These are phyloP conservation scores for Fonsecaea multimorphosa DNA, from an alignment of 2,329 filamentous ascomycete species.

Conservation along the genomic window DNA sequence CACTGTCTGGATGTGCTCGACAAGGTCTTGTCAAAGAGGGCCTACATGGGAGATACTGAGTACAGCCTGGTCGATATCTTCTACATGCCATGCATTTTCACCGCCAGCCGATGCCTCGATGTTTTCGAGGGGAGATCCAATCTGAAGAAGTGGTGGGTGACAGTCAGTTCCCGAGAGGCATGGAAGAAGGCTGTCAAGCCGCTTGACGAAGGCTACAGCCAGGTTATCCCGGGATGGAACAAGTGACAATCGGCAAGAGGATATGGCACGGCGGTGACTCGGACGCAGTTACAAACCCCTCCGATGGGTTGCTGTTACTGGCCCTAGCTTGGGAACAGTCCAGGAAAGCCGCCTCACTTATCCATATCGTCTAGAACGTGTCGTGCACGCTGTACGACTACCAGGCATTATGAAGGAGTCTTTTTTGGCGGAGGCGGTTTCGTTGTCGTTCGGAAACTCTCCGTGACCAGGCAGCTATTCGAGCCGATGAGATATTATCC, in stretches of 20 bases:
- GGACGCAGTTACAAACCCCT: no score
- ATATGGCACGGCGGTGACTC: no score
- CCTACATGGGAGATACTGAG: slow-evolving; percentile 13
- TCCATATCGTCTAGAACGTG: no score
- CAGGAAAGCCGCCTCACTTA: no score
- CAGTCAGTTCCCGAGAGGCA: slow-evolving; percentile 8
- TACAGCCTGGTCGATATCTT: slow-evolving; percentile 17
- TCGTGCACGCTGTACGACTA: no score
- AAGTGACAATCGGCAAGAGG: neutral
- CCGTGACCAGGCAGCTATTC: no score
- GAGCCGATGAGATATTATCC: no score
- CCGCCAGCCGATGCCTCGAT: neutral
- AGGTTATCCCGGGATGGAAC: slow-evolving; percentile 10
- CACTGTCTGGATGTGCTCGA: slow-evolving; percentile 15
- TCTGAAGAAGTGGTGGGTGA: slow-evolving; percentile 15
- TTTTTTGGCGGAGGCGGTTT: no score
- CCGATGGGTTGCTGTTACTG: no score
- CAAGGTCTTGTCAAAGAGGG: slow-evolving; percentile 10
- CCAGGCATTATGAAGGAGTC: no score
- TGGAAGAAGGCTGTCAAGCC: slow-evolving; percentile 18
- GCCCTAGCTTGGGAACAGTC: no score
- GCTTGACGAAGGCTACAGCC: slow-evolving; percentile 10
- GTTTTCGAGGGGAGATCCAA: slow-evolving; percentile 6
- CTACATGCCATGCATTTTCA: slow-evolving; percentile 21
- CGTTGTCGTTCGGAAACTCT: no score